Evolutionary conservation across 1,139 yeast genomes (phyloP), one percentile per base, ranked within the genome.

Genomic region (Saccharomyces hybrid): DNA sequence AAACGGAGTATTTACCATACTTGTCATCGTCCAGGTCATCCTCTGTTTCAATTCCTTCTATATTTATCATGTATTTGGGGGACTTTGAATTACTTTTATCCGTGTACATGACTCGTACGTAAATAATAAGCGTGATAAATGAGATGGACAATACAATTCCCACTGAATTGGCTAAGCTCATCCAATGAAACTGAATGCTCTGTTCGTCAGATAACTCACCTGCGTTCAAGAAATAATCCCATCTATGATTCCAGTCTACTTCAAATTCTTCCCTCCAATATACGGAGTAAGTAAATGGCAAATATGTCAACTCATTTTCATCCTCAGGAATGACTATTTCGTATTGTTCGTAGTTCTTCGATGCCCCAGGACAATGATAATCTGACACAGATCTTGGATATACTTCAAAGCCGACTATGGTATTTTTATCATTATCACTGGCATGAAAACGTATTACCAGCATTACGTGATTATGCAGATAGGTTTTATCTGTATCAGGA

Each of bases 391-490:
- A 85, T 68, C 83, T 85, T 9, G 97, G 97, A 65, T 89, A 89
- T 7, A 88, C 89, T 72, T 90, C 97, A 63, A 89, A 88, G 0
- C 96, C 97, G 25, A 89, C 96, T 62, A 90, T 87, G 1, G 87
- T 79, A 61, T 78, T 74, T 52, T 74, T 69, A 3, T 78, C 78
- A 20, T 70, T 64, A 60, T 73, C 65, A 61, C 84, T 85, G 30
- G 76, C 75, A 60, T 89, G 86, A 70, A 83, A 87, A 63, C 96
- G 78, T 49, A 90, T 77, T 23, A 89, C 93, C 57, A 90, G 67
- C 83, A 86, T 85, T 9, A 86, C 83, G 68, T 90, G 97, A 67
- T 88, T 90, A 69, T 89, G 82, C 42, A 89, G 61, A 65, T 81
- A 86, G 9, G 83, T 74, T 44, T 78, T 71, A 20, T 78, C 86